A percentile compares a stretch with the other conserved stretches of the same genome.
Conservation (phyloP, 2,329 filamentous ascomycete genomes). For the Alternaria gansuensis region DNA sequence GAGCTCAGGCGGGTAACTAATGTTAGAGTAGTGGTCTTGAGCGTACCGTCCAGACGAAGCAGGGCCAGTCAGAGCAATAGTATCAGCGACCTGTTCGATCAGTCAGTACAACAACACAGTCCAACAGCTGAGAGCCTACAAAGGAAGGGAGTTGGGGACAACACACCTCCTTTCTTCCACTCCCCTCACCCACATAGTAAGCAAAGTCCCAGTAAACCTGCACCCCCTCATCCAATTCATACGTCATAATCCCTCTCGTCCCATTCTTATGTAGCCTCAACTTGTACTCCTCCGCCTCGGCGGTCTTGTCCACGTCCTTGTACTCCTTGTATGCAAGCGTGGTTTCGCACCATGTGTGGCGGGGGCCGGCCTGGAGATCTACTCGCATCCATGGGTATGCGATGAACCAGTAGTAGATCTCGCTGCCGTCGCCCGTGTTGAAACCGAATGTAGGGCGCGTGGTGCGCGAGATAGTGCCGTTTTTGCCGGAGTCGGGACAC, state of each 20-base stretch:
- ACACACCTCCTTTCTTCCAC: conserved; percentile 15
- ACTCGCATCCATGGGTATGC: conserved; percentile 30
- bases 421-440: conserved; percentile 31
- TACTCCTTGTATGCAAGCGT: conserved; percentile 29
- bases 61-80: conserved; percentile 18
- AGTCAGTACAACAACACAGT: not conserved
- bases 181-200: conserved; percentile 20
- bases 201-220: conserved; percentile 26
- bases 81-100: conserved; percentile 21
- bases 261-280: conserved; percentile 35
- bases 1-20: conserved; percentile 13
- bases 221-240: conserved; percentile 29
- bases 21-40: conserved; percentile 13
- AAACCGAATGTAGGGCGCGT: conserved; percentile 29
- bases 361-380: conserved; percentile 8
- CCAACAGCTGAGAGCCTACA: too few relatives aligned
- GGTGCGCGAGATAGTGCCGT: not conserved
- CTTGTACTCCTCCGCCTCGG: conserved; percentile 20
- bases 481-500: conserved; percentile 23
- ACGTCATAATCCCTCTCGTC: conserved; percentile 23
- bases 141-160: not conserved
- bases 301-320: not conserved
- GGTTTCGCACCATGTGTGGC: conserved; percentile 33
- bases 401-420: conserved; percentile 35
- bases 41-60: conserved; percentile 15